Conservation (phyloP, 2,329 filamentous ascomycete genomes). For the Pseudogymnoascus sp. region DNA sequence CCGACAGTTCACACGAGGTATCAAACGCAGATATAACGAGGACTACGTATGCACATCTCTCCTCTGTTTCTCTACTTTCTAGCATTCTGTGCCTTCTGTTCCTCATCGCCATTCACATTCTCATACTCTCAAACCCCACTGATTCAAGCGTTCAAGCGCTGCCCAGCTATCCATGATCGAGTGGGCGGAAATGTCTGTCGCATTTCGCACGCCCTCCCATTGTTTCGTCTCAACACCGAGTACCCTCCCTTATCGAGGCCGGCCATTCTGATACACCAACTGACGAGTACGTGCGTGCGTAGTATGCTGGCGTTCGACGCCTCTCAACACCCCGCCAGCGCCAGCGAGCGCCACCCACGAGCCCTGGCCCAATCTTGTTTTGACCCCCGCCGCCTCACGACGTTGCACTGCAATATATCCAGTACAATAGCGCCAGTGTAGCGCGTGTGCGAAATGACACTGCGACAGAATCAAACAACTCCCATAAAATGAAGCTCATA, state of each 20-base stretch:
- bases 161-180: not conserved
- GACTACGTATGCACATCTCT: not conserved
- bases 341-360: not conserved
- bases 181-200: not conserved
- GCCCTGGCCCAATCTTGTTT: not conserved
- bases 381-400: not conserved
- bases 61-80: not conserved
- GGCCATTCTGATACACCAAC: not conserved
- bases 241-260: not conserved
- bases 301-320: not conserved
- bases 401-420: not conserved
- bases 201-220: not conserved
- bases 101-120: not conserved
- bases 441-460: not conserved
- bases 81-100: not conserved
- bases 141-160: not conserved
- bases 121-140: not conserved
- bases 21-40: not conserved
- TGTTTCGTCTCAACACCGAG: not conserved
- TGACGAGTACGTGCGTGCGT: not conserved
- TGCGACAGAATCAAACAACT: not conserved
- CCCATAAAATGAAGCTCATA: not conserved
- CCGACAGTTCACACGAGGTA: not conserved
- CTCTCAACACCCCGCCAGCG: not conserved
- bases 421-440: not conserved